These are phyloP conservation scores for Chrysochromulina tobinii DNA, from an alignment of 78 protist species.

Conservation along the genomic window DNA sequence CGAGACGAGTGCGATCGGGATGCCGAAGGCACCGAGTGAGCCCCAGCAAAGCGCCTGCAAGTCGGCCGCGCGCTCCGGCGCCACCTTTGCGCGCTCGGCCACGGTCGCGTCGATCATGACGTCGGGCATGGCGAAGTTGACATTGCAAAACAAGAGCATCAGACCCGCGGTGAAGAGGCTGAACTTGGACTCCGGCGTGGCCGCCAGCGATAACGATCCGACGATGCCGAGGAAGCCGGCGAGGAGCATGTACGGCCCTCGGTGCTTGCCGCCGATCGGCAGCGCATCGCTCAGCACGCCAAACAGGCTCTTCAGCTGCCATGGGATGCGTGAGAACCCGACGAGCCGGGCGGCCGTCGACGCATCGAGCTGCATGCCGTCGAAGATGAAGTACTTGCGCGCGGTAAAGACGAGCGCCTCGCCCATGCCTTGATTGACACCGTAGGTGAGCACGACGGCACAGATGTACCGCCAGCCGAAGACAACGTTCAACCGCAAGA, in stretches of 20 bases:
- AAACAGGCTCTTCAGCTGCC: neutral
- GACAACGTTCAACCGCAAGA: neutral
- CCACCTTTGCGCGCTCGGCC: neutral
- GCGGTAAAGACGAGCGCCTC: neutral
- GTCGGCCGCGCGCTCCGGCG: neutral
- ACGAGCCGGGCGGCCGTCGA: neutral
- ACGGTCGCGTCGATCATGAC: conserved; percentile 11
- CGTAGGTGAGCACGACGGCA: neutral
- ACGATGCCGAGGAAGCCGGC: neutral
- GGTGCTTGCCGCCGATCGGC: neutral
- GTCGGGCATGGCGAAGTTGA: neutral
- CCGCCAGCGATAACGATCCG: neutral
- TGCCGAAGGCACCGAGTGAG: neutral
- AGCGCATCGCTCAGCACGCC: neutral
- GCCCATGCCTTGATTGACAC: neutral
- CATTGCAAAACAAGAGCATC: neutral
- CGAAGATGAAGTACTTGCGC: neutral
- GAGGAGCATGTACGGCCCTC: neutral
- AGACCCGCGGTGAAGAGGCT: too few relatives aligned
- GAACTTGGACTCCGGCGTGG: neutral
- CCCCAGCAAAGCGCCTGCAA: conserved; percentile 13
- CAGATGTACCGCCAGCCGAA: neutral
- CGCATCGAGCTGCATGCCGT: neutral
- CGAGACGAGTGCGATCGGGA: too few relatives aligned
- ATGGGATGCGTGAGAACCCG: neutral